Conservation (phyloP, 768 basidiomycete species). For the Cyclocybe aegerita region DNA sequence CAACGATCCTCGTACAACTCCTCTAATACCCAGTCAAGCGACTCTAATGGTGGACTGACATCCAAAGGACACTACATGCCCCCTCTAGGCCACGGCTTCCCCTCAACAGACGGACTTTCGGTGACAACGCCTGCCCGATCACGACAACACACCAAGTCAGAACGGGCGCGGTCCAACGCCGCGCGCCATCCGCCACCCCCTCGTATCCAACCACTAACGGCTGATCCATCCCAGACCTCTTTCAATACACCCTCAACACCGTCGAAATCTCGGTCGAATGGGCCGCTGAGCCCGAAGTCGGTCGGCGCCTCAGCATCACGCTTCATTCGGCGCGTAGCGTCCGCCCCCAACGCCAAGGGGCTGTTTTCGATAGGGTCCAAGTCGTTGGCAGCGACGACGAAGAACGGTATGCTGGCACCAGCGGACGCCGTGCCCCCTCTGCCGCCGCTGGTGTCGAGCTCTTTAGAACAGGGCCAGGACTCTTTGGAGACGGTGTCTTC, state of each 20-base stretch:
- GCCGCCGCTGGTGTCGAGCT: slow-evolving; percentile 46
- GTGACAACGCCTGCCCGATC: slow-evolving; percentile 28
- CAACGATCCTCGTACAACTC: slow-evolving; percentile 78
- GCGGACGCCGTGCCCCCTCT: slow-evolving; percentile 58
- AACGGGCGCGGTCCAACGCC: slow-evolving; percentile 25
- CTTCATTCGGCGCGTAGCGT: slow-evolving; percentile 93
- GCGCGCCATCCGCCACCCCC: slow-evolving; percentile 21
- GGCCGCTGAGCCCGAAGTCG: slow-evolving; percentile 63
- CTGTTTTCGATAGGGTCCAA: slow-evolving; percentile 69
- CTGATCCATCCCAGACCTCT: slow-evolving; percentile 44
- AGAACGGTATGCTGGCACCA: slow-evolving; percentile 79
- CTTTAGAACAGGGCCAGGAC: slow-evolving; percentile 60
- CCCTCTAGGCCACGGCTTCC: slow-evolving; percentile 27
- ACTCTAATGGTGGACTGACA: slow-evolving; percentile 48
- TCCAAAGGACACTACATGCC: slow-evolving; percentile 26
- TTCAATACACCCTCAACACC: slow-evolving; percentile 37
- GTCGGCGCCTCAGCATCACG: slow-evolving; percentile 78
- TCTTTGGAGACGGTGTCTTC: slow-evolving; percentile 82
- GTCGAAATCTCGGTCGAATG: slow-evolving; percentile 46
- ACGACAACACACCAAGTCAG: slow-evolving; percentile 45
- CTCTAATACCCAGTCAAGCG: slow-evolving; percentile 73
- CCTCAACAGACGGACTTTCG: slow-evolving; percentile 40
- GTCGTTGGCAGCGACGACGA: slow-evolving; percentile 54
- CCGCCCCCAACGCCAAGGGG: slow-evolving; percentile 94
- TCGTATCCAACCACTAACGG: slow-evolving; percentile 37